A percentile compares a stretch with the other conserved stretches of the same genome.
These are phyloP conservation scores for Starmerella powellii DNA, from an alignment of 805 yeast species.

Conservation along the genomic window DNA sequence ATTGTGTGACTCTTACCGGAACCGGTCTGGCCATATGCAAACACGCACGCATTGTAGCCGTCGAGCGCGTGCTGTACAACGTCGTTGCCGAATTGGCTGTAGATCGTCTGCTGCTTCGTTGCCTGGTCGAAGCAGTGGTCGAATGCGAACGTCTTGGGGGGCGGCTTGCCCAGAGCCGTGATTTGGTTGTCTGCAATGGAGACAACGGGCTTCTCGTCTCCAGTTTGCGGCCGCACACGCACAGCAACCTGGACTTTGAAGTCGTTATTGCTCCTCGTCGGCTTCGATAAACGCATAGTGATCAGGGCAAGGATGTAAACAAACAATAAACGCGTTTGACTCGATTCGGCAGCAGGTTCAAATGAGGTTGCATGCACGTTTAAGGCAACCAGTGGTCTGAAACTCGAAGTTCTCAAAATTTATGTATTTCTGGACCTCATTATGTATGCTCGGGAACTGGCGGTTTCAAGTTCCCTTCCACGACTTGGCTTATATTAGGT, in stretches of 20 bases:
- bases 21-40: conserved; percentile 76
- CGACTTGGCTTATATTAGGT: no score
- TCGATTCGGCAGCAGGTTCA: no score
- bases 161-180: conserved; percentile 13
- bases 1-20: conserved; percentile 77
- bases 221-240: conserved; percentile 29
- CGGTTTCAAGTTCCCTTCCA: no score
- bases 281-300: not conserved
- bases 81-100: conserved; percentile 44
- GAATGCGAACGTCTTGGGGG: conserved; percentile 34
- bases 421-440: no score
- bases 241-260: conserved; percentile 32
- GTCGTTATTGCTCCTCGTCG: conserved; percentile 1
- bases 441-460: no score
- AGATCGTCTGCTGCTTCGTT: conserved; percentile 40
- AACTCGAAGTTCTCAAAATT: no score
- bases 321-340: no score
- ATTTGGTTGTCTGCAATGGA: conserved; percentile 21
- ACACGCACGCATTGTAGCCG: conserved; percentile 63
- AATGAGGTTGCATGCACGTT: no score
- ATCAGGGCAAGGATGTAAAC: not conserved
- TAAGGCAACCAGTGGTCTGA: no score
- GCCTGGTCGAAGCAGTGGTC: conserved; percentile 40
- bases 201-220: conserved; percentile 11
- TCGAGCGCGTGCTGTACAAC: conserved; percentile 49